phyloP scores from a whole-genome alignment of 2,329 filamentous ascomycete genomes.

The Cladosporium sp. region DNA sequence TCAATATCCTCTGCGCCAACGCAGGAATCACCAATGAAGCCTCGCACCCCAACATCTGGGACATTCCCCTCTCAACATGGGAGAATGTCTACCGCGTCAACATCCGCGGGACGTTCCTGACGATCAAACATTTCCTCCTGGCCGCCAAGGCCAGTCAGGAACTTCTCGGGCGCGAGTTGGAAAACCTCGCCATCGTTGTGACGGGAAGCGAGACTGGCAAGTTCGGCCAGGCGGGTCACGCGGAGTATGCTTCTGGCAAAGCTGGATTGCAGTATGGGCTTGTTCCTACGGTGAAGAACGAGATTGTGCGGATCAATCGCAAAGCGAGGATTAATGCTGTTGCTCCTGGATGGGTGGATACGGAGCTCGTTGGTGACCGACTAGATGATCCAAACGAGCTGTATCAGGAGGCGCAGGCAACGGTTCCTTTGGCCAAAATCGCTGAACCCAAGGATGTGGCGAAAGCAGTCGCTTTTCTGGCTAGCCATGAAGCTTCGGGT shows the following conservation, averaged over 20 bases:
- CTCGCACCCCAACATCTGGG: constrained; percentile 48
- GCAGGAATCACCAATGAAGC: constrained; percentile 49
- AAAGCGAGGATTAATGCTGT: constrained; percentile 51
- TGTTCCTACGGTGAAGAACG: constrained; percentile 50
- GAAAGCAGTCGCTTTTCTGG: constrained; percentile 46
- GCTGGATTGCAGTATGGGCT: constrained; percentile 51
- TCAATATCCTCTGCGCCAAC: constrained; percentile 51
- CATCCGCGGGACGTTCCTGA: constrained; percentile 50
- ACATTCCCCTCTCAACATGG: constrained; percentile 48
- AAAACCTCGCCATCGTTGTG: constrained; percentile 50
- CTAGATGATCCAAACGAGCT: constrained; percentile 47
- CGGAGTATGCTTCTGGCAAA: constrained; percentile 49
- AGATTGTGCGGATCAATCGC: constrained; percentile 48
- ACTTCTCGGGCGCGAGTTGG: constrained; percentile 33
- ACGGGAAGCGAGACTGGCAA: constrained; percentile 50
- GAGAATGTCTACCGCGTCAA: constrained; percentile 49
- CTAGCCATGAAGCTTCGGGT: constrained; percentile 47
- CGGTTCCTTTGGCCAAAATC: constrained; percentile 44
- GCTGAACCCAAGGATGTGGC: constrained; percentile 48
- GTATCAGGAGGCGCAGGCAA: constrained; percentile 48
- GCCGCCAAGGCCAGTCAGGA: constrained; percentile 39
- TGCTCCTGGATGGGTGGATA: constrained; percentile 46
- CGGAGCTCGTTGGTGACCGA: constrained; percentile 44
- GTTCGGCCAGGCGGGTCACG: constrained; percentile 47
- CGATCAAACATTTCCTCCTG: constrained; percentile 52